Conservation (phyloP, 2,329 filamentous ascomycete genomes). For the Botrytis fragariae region DNA sequence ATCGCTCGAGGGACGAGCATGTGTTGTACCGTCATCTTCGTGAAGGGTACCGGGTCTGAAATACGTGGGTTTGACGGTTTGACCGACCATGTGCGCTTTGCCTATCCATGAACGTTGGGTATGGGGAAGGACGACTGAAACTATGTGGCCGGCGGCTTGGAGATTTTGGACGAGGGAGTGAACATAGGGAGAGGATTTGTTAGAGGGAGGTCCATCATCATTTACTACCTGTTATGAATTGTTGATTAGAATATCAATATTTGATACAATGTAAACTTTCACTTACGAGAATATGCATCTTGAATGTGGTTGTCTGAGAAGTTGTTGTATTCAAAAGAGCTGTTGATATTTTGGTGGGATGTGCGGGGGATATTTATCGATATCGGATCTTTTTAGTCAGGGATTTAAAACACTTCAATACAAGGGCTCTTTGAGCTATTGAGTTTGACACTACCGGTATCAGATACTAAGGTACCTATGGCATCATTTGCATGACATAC, state of each 20-base stretch:
- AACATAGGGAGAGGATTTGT: constrained; percentile 76
- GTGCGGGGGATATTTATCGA: constrained; percentile 19
- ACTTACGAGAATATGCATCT: constrained; percentile 53
- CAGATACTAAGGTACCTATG: not conserved
- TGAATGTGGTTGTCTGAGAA: constrained; percentile 16
- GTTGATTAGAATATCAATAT: not conserved
- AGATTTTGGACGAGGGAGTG: constrained; percentile 70
- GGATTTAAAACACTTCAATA: not conserved
- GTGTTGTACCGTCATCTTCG: constrained; percentile 65
- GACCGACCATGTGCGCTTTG: constrained; percentile 94
- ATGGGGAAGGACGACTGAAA: constrained; percentile 88
- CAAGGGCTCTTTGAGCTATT: not conserved
- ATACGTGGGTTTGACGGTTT: constrained; percentile 80
- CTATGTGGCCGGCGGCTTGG: constrained; percentile 73
- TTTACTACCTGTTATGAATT: constrained; percentile 54
- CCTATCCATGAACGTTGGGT: constrained; percentile 96
- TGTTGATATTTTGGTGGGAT: constrained; percentile 10
- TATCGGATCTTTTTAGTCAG: constrained; percentile 15
- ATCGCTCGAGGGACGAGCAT: constrained; percentile 54
- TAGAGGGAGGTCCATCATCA: constrained; percentile 78
- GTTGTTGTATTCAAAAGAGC: not conserved
- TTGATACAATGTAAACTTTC: not conserved
- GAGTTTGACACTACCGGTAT: not conserved
- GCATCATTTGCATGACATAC: constrained; percentile 4
- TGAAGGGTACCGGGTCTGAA: constrained; percentile 66